These are phyloP conservation scores for Quercus phellos DNA, from an alignment of 331 rosid genomes.

Conservation along the genomic window DNA sequence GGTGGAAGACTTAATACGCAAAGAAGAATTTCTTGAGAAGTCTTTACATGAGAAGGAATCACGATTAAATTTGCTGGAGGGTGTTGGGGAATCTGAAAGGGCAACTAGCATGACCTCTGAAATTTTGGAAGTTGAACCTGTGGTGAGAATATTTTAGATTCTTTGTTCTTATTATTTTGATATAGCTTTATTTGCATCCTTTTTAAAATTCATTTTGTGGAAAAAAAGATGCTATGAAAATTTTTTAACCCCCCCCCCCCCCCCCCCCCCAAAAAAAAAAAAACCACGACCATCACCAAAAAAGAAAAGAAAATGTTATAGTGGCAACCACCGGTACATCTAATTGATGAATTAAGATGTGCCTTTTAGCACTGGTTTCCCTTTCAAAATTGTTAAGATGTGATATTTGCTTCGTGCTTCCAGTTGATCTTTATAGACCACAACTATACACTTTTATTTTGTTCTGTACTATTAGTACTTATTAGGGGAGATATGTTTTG, in stretches of 20 bases:
- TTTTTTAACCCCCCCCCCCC: background rate
- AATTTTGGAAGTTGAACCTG: slow-evolving; percentile 76
- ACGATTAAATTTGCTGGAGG: slow-evolving; percentile 78
- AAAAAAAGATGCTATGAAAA: background rate
- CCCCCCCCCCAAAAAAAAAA: background rate
- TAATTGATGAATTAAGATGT: background rate
- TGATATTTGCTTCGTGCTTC: background rate
- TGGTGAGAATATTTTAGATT: slow-evolving; percentile 52
- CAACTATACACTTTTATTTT: background rate
- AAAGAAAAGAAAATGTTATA: background rate
- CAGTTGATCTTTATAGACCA: background rate
- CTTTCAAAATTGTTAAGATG: background rate
- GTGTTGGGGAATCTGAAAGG: slow-evolving; percentile 55
- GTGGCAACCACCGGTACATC: background rate
- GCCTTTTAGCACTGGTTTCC: background rate
- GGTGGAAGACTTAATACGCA: slow-evolving; percentile 56
- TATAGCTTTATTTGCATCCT: background rate
- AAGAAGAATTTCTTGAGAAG: slow-evolving; percentile 54
- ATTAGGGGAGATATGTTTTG: background rate
- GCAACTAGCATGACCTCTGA: slow-evolving; percentile 52
- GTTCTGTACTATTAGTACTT: background rate
- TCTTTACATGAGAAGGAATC: slow-evolving; percentile 67
- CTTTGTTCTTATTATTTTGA: background rate
- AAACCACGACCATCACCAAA: background rate
- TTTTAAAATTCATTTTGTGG: background rate